These are phyloP conservation scores for Ustilago nuda DNA, from an alignment of 1,284 basidiomycete genomes.

Conservation along the genomic window DNA sequence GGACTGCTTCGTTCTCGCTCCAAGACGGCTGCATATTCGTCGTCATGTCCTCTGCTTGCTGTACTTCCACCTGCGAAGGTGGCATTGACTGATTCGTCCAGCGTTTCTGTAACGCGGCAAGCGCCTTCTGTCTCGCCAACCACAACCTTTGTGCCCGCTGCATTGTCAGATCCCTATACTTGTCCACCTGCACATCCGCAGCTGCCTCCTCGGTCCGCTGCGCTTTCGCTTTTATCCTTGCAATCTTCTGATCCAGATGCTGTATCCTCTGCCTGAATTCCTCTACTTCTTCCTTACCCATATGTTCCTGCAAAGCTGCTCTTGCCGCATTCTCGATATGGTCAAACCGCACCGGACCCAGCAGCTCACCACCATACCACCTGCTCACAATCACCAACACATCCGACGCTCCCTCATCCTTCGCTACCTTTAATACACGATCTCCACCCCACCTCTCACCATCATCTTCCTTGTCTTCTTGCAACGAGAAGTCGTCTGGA, in stretches of 20 bases:
- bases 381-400: constrained; percentile 65
- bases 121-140: constrained; percentile 47
- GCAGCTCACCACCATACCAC: constrained; percentile 81
- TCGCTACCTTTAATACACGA: constrained; percentile 52
- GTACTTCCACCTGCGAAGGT: neutral
- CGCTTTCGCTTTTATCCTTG: neutral
- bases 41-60: neutral
- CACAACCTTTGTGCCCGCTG: constrained; percentile 52
- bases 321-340: constrained; percentile 81
- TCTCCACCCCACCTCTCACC: constrained; percentile 65
- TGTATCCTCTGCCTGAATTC: constrained; percentile 46
- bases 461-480: constrained; percentile 64
- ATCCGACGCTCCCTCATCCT: constrained; percentile 62
- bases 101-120: constrained; percentile 45
- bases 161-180: constrained; percentile 50
- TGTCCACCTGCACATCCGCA: constrained; percentile 1
- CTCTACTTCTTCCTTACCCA: constrained; percentile 72
- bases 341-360: constrained; percentile 78
- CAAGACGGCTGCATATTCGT: neutral
- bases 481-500: constrained; percentile 63
- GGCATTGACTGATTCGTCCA: constrained; percentile 1
- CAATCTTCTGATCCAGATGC: constrained; percentile 49
- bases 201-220: neutral
- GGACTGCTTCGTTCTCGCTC: neutral
- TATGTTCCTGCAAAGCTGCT: constrained; percentile 79